A percentile compares a stretch with the other conserved stretches of the same genome.
Evolutionary conservation across 2,329 filamentous ascomycete species (phyloP).

Genomic region (Cryphonectria nitschkei): DNA sequence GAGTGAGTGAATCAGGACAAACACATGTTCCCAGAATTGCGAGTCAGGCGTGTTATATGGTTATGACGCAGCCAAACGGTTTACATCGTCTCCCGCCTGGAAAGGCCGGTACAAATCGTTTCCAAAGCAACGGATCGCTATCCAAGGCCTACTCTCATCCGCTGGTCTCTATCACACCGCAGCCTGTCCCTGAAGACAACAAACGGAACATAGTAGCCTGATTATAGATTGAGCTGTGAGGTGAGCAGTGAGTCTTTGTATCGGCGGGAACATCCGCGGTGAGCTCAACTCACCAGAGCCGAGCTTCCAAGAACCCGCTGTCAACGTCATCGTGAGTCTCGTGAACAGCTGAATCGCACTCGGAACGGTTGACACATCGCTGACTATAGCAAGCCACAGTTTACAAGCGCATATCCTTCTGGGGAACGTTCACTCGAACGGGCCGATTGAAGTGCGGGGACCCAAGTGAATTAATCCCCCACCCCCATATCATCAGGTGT

Average conservation of each 20-base stretch:
- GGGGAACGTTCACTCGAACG: not conserved
- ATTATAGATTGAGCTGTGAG: not conserved
- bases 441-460: slow-evolving; percentile 19
- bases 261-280: not conserved
- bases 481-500: not conserved
- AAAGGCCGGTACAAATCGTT: not conserved
- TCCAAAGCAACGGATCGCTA: not conserved
- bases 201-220: not conserved
- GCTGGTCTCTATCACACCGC: not conserved
- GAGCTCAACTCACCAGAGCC: not conserved
- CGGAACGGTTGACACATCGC: not conserved
- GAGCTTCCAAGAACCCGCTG: not conserved
- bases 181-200: not conserved
- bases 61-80: not conserved
- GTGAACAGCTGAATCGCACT: not conserved
- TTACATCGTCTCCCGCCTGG: not conserved
- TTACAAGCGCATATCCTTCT: not conserved
- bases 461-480: not conserved
- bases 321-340: not conserved
- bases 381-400: not conserved
- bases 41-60: not conserved
- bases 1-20: not conserved
- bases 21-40: not conserved
- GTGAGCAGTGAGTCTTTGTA: not conserved
- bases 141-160: not conserved